Conservation (phyloP, 371 early-diverging fungal genomes). For the Circinella umbellata region DNA sequence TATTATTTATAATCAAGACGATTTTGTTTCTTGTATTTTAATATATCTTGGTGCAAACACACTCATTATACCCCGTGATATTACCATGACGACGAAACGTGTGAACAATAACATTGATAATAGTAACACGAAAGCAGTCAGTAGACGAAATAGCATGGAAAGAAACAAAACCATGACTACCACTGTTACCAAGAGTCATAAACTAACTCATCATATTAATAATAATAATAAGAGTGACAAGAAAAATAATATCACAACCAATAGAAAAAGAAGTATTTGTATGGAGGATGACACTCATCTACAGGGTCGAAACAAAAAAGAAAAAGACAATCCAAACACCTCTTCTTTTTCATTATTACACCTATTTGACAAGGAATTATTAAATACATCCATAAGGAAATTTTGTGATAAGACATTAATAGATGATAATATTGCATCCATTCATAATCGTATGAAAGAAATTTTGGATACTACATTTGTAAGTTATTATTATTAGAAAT, state of each 20-base stretch:
- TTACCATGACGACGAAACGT: background rate
- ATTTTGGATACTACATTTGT: slow-evolving; percentile 27
- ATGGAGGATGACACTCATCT: background rate
- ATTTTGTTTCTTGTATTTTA: slow-evolving; percentile 24
- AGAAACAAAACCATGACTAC: no score
- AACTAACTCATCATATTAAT: no score
- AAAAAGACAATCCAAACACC: background rate
- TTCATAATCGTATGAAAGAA: slow-evolving; percentile 31
- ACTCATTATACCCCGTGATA: background rate
- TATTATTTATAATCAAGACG: slow-evolving; percentile 24
- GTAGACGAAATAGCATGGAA: no score
- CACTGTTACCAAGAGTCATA: no score
- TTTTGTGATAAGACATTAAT: slow-evolving; percentile 39
- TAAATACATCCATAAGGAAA: slow-evolving; percentile 19
- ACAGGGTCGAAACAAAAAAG: slow-evolving; percentile 15
- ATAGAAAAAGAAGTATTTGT: background rate
- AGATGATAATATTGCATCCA: slow-evolving; percentile 27
- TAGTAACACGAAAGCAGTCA: background rate
- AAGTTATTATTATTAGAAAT: background rate
- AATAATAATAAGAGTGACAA: no score
- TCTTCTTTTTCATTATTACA: slow-evolving; percentile 16
- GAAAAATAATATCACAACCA: no score
- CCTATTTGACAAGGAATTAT: background rate
- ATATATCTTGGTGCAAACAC: slow-evolving; percentile 25
- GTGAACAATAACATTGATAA: background rate